Percentiles rank a stretch among this genome's conserved stretches.
phyloP scores from a whole-genome alignment of 2,329 filamentous ascomycete genomes.

The Camptophora hylomeconis region DNA sequence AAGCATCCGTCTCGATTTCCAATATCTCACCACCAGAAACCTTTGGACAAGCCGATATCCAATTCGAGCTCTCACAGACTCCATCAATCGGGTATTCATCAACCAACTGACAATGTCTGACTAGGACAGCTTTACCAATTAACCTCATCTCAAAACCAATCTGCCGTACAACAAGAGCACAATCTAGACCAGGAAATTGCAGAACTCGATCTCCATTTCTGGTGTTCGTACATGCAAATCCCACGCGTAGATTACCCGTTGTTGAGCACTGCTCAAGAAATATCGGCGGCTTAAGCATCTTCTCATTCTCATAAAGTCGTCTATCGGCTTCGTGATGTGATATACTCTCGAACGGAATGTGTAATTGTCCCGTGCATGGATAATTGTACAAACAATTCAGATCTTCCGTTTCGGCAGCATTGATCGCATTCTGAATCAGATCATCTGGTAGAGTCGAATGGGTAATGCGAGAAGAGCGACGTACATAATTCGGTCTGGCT shows the following conservation, averaged over 20 bases:
- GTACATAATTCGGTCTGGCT: conserved; percentile 1
- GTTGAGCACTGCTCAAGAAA: conserved; percentile 11
- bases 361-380: conserved; percentile 2
- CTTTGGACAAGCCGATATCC: conserved; percentile 4
- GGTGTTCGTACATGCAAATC: conserved; percentile 13
- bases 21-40: background rate
- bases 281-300: conserved; percentile 8
- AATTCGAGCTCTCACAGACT: conserved; percentile 3
- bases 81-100: conserved; percentile 9
- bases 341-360: conserved; percentile 8
- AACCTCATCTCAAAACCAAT: conserved; percentile 5
- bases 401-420: conserved; percentile 8
- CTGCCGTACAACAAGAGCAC: conserved; percentile 11
- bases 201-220: conserved; percentile 11
- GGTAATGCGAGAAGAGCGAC: background rate
- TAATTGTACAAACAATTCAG: conserved; percentile 12
- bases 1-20: conserved; percentile 2
- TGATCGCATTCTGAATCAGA: conserved; percentile 10
- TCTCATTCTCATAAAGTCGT: conserved; percentile 5
- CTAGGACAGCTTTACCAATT: conserved; percentile 12
- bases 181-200: conserved; percentile 12
- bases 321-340: conserved; percentile 10
- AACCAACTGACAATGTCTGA: conserved; percentile 6
- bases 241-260: conserved; percentile 9
- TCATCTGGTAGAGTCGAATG: conserved; percentile 9